Evolutionary conservation across 805 yeast species (phyloP).

Genomic region (Ogataea chonburiensis): DNA sequence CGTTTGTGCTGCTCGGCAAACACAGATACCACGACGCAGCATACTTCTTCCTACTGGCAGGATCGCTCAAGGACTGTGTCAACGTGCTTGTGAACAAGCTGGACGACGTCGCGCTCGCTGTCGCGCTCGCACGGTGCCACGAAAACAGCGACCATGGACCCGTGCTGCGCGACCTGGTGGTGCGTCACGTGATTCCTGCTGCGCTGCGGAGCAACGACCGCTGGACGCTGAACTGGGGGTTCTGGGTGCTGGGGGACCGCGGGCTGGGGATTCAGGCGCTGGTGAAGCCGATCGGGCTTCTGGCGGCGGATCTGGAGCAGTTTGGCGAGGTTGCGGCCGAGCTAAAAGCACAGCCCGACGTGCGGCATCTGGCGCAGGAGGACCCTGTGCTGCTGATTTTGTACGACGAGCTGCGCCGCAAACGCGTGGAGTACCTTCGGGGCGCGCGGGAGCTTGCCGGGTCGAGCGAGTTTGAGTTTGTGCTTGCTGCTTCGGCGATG

Average conservation of each 20-base stretch:
- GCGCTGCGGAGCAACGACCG: constrained; percentile 66
- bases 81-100: constrained; percentile 69
- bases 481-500: constrained; percentile 61
- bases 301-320: constrained; percentile 31
- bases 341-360: constrained; percentile 39
- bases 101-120: constrained; percentile 68
- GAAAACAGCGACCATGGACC: constrained; percentile 59
- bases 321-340: constrained; percentile 32
- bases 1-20: constrained; percentile 83
- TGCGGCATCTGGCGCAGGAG: constrained; percentile 38
- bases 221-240: constrained; percentile 82
- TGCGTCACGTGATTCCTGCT: constrained; percentile 48
- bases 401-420: constrained; percentile 58
- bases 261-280: constrained; percentile 60
- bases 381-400: constrained; percentile 80
- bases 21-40: constrained; percentile 89
- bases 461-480: constrained; percentile 55
- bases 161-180: constrained; percentile 48
- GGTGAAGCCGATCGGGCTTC: constrained; percentile 49
- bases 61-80: constrained; percentile 71
- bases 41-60: constrained; percentile 79
- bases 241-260: constrained; percentile 58
- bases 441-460: constrained; percentile 48
- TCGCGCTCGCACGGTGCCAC: constrained; percentile 77
- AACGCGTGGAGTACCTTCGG: constrained; percentile 46